These are phyloP conservation scores for Nyctanthes arbortristis DNA, from an alignment of 257 asterid species.

Conservation along the genomic window DNA sequence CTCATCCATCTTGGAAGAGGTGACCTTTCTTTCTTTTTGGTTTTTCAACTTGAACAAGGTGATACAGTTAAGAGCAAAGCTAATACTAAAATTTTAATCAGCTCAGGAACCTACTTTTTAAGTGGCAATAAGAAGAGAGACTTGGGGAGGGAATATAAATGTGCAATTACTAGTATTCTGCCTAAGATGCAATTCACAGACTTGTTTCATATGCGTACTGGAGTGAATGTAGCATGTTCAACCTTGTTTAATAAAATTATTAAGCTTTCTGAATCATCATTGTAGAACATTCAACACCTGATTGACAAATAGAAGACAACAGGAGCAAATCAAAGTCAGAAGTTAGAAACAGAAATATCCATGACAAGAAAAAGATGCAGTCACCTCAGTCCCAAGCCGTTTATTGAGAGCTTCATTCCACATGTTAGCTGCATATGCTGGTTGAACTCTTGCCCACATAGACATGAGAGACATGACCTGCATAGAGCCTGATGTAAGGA, in stretches of 20 bases:
- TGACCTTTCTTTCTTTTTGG: background rate
- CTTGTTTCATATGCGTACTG: background rate
- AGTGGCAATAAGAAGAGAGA: background rate
- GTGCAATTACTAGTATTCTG: background rate
- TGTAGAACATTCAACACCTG: background rate
- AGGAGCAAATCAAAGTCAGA: background rate
- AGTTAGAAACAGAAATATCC: background rate
- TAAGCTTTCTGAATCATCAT: background rate
- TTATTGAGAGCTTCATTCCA: conserved; percentile 99
- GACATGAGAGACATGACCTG: conserved; percentile 99
- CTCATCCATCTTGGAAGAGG: background rate
- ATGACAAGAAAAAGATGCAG: conserved; percentile 3
- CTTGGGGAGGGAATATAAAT: background rate
- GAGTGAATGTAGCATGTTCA: background rate
- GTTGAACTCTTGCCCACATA: conserved; percentile 99
- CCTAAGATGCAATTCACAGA: background rate
- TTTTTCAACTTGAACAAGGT: background rate
- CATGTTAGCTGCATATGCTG: conserved; percentile 99
- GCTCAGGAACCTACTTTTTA: background rate
- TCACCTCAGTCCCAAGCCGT: conserved; percentile 97
- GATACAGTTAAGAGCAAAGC: background rate
- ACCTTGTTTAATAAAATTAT: background rate
- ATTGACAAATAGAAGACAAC: background rate
- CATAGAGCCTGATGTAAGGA: conserved; percentile 27
- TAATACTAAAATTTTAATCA: background rate